Evolutionary conservation across 192 early-diverging fungal species (phyloP), one percentile per base, ranked within the genome.

Genomic region (Chytriomyces hyalinus): DNA sequence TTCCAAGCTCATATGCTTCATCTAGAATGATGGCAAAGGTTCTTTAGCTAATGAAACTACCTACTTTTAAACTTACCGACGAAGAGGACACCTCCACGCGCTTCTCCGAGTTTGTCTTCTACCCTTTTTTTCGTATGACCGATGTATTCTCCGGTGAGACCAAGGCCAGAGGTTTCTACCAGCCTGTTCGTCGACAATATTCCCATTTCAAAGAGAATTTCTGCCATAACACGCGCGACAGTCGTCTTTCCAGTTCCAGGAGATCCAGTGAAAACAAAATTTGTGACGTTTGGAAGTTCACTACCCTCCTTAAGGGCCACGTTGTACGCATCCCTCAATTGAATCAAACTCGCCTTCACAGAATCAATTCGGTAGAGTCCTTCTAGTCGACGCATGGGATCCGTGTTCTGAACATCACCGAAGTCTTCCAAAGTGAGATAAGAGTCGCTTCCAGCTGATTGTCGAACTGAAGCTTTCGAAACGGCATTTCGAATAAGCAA

Each of bases 1-100:
- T 75, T 5, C 82, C 82, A 68, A 83, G 79, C 61, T 82, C 73
- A 75, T 83, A 83, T 46, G 82, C 82, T 70, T 83, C 82, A 53
- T 83, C 82, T 73, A 46, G 65, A 10, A 10, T 28, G 45, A 20
- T 67, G 44, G 10, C 15, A 9, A 17, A 45, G 7, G 45, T 11
- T 67, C 13, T 67, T 7, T 0, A 63, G 10, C 11, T 46, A 46
- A 67, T 10, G 10, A 44, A 28, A 26, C 10, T 13, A 1, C 5
- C 7, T 67, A 28, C 10, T 67, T 10, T 46, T 8, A 67, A 17
- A 45, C 65, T 46, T 13, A 67, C 65, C 65, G 49, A 82, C 81
- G 49, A 82, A 82, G 15, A 82, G 68, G n/a, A 82, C 78, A 6
- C 68, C 78, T 8, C 81, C 81, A 9, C 75, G 64, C 6, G 81